phyloP scores from a whole-genome alignment of 768 basidiomycete species.

The Boletus sensibilis region DNA sequence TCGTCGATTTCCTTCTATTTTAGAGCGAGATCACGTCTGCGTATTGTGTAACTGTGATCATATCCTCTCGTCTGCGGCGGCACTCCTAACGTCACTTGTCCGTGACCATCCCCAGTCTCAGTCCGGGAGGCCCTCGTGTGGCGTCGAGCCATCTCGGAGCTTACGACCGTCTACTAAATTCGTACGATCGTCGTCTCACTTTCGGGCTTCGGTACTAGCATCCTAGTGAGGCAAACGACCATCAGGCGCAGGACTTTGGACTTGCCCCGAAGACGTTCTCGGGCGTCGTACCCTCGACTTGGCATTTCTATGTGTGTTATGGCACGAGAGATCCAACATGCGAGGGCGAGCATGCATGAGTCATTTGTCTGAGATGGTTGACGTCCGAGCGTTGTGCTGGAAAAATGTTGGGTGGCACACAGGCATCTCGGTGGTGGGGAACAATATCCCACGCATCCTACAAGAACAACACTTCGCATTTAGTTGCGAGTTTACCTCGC shows the following conservation, averaged over 20 bases:
- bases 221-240: background rate
- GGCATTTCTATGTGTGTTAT: background rate
- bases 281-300: background rate
- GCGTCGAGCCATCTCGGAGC: background rate
- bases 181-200: background rate
- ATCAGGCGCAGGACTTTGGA: background rate
- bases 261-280: background rate
- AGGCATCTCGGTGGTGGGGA: background rate
- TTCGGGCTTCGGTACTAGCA: background rate
- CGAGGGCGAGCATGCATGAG: background rate
- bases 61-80: conserved; percentile 3
- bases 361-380: background rate
- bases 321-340: background rate
- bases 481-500: conserved; percentile 2
- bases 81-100: background rate
- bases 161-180: background rate
- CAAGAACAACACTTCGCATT: background rate
- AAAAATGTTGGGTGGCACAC: background rate
- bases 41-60: background rate
- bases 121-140: background rate
- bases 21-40: background rate
- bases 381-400: background rate
- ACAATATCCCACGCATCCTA: background rate
- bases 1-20: background rate
- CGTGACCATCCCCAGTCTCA: background rate